A percentile compares a stretch with the other conserved stretches of the same genome.
These are phyloP conservation scores for Aphanocladium album DNA, from an alignment of 2,329 filamentous ascomycete species.

Conservation along the genomic window DNA sequence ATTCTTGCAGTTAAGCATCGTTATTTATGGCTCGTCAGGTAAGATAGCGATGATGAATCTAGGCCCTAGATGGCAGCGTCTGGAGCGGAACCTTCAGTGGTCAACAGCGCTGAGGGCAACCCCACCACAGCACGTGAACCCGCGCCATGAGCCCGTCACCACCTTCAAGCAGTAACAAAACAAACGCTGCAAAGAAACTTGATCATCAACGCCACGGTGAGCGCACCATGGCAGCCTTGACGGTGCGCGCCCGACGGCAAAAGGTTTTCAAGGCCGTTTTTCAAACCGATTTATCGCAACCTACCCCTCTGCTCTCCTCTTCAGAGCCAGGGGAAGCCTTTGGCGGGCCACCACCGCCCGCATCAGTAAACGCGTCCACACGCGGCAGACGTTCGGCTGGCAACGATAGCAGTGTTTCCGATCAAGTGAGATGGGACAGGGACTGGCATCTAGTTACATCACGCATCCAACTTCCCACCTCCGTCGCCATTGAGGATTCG, in stretches of 20 bases:
- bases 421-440: conserved; percentile 55
- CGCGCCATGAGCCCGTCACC: background rate
- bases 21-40: background rate
- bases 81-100: background rate
- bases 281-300: conserved; percentile 44
- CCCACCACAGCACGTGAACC: conserved; percentile 6
- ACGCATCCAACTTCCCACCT: conserved; percentile 51
- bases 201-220: background rate
- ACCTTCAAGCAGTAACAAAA: background rate
- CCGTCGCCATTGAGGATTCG: conserved; percentile 49
- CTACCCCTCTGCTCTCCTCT: conserved; percentile 39
- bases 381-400: conserved; percentile 16
- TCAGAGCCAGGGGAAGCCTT: conserved; percentile 41
- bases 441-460: conserved; percentile 60
- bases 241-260: conserved; percentile 42
- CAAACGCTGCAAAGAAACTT: background rate
- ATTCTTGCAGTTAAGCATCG: background rate
- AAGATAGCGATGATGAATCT: too few species aligned
- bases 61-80: too few species aligned
- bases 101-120: background rate
- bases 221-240: conserved; percentile 34
- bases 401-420: conserved; percentile 23
- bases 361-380: conserved; percentile 17
- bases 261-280: conserved; percentile 54
- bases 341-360: conserved; percentile 36